A percentile compares a stretch with the other conserved stretches of the same genome.
Evolutionary conservation across 2,329 filamentous ascomycete species (phyloP).

Genomic region (Diaporthe aspalathi): DNA sequence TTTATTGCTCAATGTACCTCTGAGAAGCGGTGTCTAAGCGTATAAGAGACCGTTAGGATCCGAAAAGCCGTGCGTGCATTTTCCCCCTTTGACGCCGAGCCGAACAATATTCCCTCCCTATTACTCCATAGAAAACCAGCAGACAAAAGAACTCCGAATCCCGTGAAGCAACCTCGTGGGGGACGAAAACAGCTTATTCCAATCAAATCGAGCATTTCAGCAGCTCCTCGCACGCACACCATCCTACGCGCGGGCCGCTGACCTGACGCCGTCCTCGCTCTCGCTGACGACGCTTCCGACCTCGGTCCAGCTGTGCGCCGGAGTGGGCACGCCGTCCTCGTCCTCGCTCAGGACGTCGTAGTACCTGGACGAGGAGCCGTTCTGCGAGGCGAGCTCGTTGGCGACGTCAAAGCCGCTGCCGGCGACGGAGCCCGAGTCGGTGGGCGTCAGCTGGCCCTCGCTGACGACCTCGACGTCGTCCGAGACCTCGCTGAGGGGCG

Average conservation of each 20-base stretch:
- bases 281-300: conserved; percentile 72
- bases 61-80: conserved; percentile 8
- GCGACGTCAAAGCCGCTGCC: conserved; percentile 63
- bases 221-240: not conserved
- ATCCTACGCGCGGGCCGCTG: conserved; percentile 49
- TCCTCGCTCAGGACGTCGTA: conserved; percentile 71
- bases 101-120: not conserved
- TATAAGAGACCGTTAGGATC: not conserved
- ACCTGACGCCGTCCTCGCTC: conserved; percentile 54
- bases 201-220: conserved; percentile 2
- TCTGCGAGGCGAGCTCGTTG: conserved; percentile 54
- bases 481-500: conserved; percentile 60
- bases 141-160: conserved; percentile 7
- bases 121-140: not conserved
- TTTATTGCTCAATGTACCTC: conserved; percentile 41
- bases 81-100: conserved; percentile 34
- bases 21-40: conserved; percentile 41
- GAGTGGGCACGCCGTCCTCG: conserved; percentile 67
- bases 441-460: conserved; percentile 68
- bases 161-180: not conserved
- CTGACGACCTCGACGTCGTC: conserved; percentile 54
- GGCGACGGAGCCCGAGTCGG: conserved; percentile 66
- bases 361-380: conserved; percentile 53
- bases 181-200: not conserved
- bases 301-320: conserved; percentile 71